phyloP scores from a whole-genome alignment of 441 rosid species.

The Jatropha multifida region DNA sequence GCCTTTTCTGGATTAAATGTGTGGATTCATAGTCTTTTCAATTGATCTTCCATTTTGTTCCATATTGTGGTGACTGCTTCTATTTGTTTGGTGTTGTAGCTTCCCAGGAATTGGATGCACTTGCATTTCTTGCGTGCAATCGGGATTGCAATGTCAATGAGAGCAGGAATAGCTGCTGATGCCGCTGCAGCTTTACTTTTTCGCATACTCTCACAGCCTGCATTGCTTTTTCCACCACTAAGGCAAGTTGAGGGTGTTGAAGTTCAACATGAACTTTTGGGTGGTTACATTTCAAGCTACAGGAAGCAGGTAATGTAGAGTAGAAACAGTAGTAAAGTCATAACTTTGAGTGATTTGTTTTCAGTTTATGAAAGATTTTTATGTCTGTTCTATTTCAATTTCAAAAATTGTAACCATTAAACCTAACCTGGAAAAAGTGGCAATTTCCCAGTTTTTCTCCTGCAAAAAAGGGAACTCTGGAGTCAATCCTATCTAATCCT shows the following conservation, averaged over 20 bases:
- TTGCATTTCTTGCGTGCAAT: conserved; percentile 98
- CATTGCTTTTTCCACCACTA: conserved; percentile 94
- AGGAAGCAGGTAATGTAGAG: conserved; percentile 70
- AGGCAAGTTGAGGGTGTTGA: conserved; percentile 91
- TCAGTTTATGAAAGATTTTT: conserved; percentile 12
- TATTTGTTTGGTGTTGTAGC: conserved; percentile 52
- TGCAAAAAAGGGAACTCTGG: conserved; percentile 2
- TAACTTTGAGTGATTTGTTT: conserved; percentile 17
- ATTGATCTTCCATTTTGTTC: not conserved
- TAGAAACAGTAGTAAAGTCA: conserved; percentile 14
- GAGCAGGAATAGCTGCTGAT: conserved; percentile 98
- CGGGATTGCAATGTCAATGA: conserved; percentile 99
- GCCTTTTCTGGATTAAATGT: not conserved
- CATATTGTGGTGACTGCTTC: not conserved
- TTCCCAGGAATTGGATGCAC: conserved; percentile 99
- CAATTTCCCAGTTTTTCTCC: conserved; percentile 5
- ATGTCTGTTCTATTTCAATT: not conserved
- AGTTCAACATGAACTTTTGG: conserved; percentile 70
- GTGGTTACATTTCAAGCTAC: conserved; percentile 78
- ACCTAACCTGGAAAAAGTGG: conserved; percentile 4
- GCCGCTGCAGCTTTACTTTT: conserved; percentile 99
- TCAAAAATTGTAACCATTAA: not conserved
- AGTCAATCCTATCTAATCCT: conserved; percentile 4
- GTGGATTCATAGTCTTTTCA: not conserved
- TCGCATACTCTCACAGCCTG: conserved; percentile 96